Conservation (phyloP, 257 asterid genomes). For the Cruciata laevipes region DNA sequence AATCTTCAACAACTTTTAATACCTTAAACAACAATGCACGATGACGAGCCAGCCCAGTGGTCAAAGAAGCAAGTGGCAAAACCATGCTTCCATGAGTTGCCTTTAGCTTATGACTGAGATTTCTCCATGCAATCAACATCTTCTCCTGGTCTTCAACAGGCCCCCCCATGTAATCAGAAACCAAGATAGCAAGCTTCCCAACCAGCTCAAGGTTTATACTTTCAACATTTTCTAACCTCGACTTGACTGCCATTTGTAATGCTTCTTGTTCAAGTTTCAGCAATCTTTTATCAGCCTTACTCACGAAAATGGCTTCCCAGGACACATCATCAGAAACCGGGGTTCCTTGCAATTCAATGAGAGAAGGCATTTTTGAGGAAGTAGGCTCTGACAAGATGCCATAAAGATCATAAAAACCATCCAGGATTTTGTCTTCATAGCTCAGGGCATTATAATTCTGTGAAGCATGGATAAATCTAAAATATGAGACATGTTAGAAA, state of each 20-base stretch:
- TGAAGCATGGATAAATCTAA: slow-evolving; percentile 74
- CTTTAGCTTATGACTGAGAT: slow-evolving; percentile 48
- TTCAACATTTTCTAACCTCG: slow-evolving; percentile 38
- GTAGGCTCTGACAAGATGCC: slow-evolving; percentile 61
- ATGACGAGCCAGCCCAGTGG: slow-evolving; percentile 89
- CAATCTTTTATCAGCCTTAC: slow-evolving; percentile 69
- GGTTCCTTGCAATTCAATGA: slow-evolving; percentile 76
- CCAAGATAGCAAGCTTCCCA: slow-evolving; percentile 63
- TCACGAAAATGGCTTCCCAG: slow-evolving; percentile 93
- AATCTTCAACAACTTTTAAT: slow-evolving; percentile 9
- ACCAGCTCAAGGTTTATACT: slow-evolving; percentile 41
- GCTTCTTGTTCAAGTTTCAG: slow-evolving; percentile 75
- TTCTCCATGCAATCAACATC: slow-evolving; percentile 75
- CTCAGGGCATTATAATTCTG: slow-evolving; percentile 96
- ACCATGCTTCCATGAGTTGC: slow-evolving; percentile 85
- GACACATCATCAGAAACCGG: slow-evolving; percentile 55
- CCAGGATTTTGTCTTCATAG: slow-evolving; percentile 93
- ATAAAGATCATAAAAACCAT: slow-evolving; percentile 86
- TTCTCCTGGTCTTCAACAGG: slow-evolving; percentile 82
- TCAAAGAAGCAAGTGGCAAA: slow-evolving; percentile 87
- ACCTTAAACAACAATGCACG: slow-evolving; percentile 98
- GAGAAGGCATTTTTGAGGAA: slow-evolving; percentile 89
- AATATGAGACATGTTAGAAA: slow-evolving; percentile 71
- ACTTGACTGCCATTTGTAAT: slow-evolving; percentile 51
- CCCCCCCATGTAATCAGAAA: slow-evolving; percentile 94